Evolutionary conservation across 176 grass and related monocot species (phyloP).

Genomic region (Oryza punctata): DNA sequence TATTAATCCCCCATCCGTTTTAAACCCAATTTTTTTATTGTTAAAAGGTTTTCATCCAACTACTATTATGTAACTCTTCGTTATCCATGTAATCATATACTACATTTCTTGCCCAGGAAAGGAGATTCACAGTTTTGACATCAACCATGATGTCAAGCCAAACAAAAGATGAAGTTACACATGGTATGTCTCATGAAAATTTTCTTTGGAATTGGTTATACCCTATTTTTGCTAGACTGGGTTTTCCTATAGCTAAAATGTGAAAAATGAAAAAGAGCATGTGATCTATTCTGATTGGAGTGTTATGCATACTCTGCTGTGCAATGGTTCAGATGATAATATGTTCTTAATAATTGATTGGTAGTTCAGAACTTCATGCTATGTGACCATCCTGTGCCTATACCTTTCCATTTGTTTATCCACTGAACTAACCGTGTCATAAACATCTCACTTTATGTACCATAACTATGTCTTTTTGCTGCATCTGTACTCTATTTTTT

Average conservation of each 20-base stretch:
- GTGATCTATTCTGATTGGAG: not conserved
- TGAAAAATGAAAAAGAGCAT: not conserved
- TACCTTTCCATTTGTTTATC: not conserved
- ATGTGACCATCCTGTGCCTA: not conserved
- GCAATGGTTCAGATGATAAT: not conserved
- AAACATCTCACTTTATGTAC: not conserved
- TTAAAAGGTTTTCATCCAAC: constrained; percentile 21
- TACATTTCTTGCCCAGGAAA: constrained; percentile 62
- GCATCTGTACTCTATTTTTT: constrained; percentile 25
- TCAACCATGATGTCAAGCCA: constrained; percentile 90
- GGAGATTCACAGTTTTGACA: constrained; percentile 83
- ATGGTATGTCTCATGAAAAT: constrained; percentile 56
- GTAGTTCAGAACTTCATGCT: not conserved
- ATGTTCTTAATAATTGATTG: constrained; percentile 14
- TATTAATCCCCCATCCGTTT: not conserved
- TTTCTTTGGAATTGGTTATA: constrained; percentile 28
- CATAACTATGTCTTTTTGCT: not conserved
- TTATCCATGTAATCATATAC: not conserved
- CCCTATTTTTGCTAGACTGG: constrained; percentile 15
- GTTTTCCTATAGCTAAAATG: not conserved
- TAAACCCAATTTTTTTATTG: not conserved
- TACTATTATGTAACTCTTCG: not conserved
- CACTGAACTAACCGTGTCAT: constrained; percentile 15
- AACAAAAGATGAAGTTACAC: constrained; percentile 97
- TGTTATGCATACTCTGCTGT: not conserved